Evolutionary conservation across 768 basidiomycete species (phyloP).

Genomic region (Naematelia aurantialba): DNA sequence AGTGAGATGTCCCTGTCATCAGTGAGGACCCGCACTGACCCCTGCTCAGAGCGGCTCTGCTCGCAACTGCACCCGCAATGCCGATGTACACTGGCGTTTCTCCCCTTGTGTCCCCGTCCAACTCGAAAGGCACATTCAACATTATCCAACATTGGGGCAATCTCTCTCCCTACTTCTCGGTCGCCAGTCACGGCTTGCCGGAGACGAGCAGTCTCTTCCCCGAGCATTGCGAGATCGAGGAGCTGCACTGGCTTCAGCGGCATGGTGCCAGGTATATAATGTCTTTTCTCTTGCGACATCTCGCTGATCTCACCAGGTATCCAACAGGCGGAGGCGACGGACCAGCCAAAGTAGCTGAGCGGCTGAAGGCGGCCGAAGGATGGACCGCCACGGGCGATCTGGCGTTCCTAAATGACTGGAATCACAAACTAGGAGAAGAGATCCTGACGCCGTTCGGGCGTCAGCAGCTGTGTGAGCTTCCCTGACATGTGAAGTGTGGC

Average conservation of each 20-base stretch:
- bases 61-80: constrained; percentile 38
- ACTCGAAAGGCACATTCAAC: constrained; percentile 30
- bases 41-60: constrained; percentile 33
- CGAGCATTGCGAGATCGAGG: constrained; percentile 34
- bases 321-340: constrained; percentile 39
- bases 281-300: background rate
- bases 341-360: constrained; percentile 23
- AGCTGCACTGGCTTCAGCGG: constrained; percentile 47
- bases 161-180: constrained; percentile 46
- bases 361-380: constrained; percentile 21
- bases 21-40: background rate
- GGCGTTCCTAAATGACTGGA: constrained; percentile 76
- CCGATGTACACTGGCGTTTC: constrained; percentile 38
- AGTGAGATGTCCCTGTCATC: constrained; percentile 29
- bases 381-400: constrained; percentile 59
- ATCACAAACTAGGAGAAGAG: constrained; percentile 84
- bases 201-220: constrained; percentile 40
- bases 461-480: constrained; percentile 63
- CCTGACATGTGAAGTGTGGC: background rate
- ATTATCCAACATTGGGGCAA: constrained; percentile 49
- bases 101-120: constrained; percentile 35
- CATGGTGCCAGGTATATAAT: constrained; percentile 44
- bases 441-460: constrained; percentile 82
- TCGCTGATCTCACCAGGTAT: constrained; percentile 22
- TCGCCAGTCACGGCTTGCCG: constrained; percentile 42